Evolutionary conservation across 257 asterid species (phyloP).

Genomic region (Nyctanthes arbortristis): DNA sequence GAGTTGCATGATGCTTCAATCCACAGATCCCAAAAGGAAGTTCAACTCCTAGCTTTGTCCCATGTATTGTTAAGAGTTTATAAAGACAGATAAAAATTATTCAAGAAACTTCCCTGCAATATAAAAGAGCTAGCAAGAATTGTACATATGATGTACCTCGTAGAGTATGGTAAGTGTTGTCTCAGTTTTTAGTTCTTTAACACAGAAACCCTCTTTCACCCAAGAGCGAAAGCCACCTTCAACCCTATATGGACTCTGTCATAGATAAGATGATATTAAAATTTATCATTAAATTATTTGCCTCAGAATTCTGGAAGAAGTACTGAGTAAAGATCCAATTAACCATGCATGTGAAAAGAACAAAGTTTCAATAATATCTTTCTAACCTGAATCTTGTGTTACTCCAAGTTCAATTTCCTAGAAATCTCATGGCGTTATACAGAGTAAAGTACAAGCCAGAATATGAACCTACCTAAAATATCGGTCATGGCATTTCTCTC

Average conservation of each 20-base stretch:
- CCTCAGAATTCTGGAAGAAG: not conserved
- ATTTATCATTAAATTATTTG: not conserved
- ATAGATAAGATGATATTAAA: slow-evolving; percentile 7
- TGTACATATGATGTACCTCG: slow-evolving; percentile 46
- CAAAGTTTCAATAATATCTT: not conserved
- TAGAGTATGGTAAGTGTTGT: slow-evolving; percentile 75
- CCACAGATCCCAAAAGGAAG: not conserved
- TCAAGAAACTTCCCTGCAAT: not conserved
- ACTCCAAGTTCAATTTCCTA: not conserved
- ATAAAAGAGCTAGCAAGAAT: not conserved
- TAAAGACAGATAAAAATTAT: not conserved
- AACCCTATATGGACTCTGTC: slow-evolving; percentile 71
- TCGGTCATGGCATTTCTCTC: not conserved
- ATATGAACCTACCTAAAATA: not conserved
- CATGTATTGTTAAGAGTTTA: not conserved
- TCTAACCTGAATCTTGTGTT: not conserved
- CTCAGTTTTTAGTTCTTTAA: slow-evolving; percentile 79
- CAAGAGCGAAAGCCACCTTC: slow-evolving; percentile 90
- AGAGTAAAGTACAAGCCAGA: not conserved
- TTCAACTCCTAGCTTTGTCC: not conserved
- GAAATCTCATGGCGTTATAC: not conserved
- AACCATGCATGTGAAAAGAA: not conserved
- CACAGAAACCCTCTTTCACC: slow-evolving; percentile 69
- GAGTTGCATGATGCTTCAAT: not conserved
- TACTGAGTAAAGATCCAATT: not conserved